phyloP scores from a whole-genome alignment of 2,329 filamentous ascomycete species.

The Stagonosporopsis vannaccii region DNA sequence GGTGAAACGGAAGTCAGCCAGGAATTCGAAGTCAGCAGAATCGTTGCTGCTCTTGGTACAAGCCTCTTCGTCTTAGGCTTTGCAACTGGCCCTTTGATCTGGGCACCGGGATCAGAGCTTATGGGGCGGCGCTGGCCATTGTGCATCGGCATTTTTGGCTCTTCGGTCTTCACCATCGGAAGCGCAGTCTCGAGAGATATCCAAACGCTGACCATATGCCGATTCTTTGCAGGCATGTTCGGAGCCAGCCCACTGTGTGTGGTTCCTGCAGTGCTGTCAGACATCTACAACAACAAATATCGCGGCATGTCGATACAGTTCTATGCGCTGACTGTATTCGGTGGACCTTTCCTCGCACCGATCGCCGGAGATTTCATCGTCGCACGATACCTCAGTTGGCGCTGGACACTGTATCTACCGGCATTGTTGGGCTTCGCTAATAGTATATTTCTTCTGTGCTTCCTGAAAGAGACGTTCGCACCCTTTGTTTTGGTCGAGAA shows the following conservation, averaged over 20 bases:
- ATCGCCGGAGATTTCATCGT: neutral
- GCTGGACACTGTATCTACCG: slow-evolving; percentile 5
- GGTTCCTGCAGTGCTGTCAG: slow-evolving; percentile 1
- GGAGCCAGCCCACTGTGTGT: slow-evolving; percentile 8
- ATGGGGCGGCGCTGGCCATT: slow-evolving; percentile 55
- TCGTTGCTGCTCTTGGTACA: slow-evolving; percentile 68
- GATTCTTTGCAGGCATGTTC: slow-evolving; percentile 8
- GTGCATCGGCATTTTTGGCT: slow-evolving; percentile 52
- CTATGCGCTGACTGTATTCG: slow-evolving; percentile 7
- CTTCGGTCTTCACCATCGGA: slow-evolving; percentile 54
- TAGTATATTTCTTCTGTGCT: neutral
- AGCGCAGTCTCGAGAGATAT: slow-evolving; percentile 35
- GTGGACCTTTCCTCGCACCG: slow-evolving; percentile 1
- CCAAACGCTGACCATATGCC: slow-evolving; percentile 3
- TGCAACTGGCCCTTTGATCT: slow-evolving; percentile 67
- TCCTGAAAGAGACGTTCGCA: slow-evolving; percentile 1
- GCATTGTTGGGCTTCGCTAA: neutral
- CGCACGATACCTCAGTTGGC: slow-evolving; percentile 2
- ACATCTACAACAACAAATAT: slow-evolving; percentile 6
- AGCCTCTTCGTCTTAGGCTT: slow-evolving; percentile 71
- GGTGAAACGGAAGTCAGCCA: slow-evolving; percentile 61
- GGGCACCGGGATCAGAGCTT: slow-evolving; percentile 63
- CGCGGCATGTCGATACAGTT: slow-evolving; percentile 10
- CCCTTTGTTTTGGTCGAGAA: neutral
- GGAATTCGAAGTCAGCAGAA: slow-evolving; percentile 61